phyloP scores from a whole-genome alignment of 345 rosid species.

The Arabis hirsuta region DNA sequence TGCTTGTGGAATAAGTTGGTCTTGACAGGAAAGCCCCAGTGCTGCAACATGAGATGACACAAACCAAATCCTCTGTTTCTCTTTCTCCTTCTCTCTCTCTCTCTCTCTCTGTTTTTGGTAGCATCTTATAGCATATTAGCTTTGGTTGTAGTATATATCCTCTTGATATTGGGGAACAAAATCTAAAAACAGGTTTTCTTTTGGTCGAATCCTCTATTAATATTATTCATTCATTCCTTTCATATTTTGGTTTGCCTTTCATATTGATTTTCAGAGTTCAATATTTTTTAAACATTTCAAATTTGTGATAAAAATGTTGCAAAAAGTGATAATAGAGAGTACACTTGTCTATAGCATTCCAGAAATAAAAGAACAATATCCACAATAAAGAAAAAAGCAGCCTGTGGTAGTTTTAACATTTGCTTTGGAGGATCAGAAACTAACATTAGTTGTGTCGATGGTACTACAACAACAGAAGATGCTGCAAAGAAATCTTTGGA shows the following conservation, averaged over 20 bases:
- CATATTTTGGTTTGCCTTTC: background rate
- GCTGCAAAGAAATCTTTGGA: slow-evolving; percentile 30
- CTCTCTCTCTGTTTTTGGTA: background rate
- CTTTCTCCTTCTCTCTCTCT: slow-evolving; percentile 8
- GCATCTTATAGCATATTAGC: slow-evolving; percentile 22
- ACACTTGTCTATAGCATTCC: background rate
- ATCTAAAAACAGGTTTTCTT: background rate
- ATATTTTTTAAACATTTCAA: no score
- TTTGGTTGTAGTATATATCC: slow-evolving; percentile 23
- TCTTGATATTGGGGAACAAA: slow-evolving; percentile 22
- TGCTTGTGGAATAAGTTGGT: slow-evolving; percentile 79
- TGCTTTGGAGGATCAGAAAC: no score
- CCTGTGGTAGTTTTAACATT: no score
- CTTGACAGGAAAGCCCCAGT: slow-evolving; percentile 54
- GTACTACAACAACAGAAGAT: slow-evolving; percentile 27
- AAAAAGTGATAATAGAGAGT: background rate
- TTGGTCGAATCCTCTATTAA: slow-evolving; percentile 4
- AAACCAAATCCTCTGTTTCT: slow-evolving; percentile 5
- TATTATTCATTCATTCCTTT: slow-evolving; percentile 22
- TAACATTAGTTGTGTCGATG: background rate
- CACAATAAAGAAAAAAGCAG: no score
- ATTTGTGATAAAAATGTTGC: no score
- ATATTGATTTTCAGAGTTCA: background rate
- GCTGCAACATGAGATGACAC: slow-evolving; percentile 82
- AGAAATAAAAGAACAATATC: no score